Base-by-base conservation (phyloP, 2,329 filamentous ascomycete genomes). In the Plenodomus tracheiphilus region DNA sequence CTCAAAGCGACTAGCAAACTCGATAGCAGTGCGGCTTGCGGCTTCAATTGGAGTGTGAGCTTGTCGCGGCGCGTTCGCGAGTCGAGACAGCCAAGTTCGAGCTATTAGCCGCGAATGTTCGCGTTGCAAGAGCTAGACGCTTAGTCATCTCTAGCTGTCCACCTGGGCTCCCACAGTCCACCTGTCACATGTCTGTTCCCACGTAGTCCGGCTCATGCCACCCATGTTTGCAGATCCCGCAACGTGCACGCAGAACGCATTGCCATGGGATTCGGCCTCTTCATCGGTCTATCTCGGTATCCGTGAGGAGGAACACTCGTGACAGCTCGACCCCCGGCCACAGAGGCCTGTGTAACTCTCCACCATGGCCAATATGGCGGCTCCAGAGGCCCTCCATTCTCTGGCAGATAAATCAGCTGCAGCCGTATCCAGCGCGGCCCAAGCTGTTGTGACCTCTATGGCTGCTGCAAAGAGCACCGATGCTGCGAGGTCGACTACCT, bases 401-500 rank as follows among this genome's bases (percentile, higher is more conserved):
- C 47, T 53, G 19, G 43, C 40, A 36, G 36, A 53, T 11, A 47
- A 30, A 19, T 53, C 50, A 43, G 46, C 42, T 40, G 47, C 43
- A 41, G 47, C 56, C 39, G 51, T 53, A 18, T 39, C 56, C 25
- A 51, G 49, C 30, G 51, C 60, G 21, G 56, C 56, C 41, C 54
- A 54, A 36, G 64, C 59, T 18, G 16, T 63, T 5, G 53, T 58
- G 9, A 53, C 59, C 5, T 55, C 66, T 25, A 41, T 58, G 11
- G 49, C 60, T 35, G 54, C 63, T 21, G 45, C 62, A 34, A 58
- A 62, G 39, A 47, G 59, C 30, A 51, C 55, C 18, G 60, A 69
- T 13, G 48, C 47, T 16, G 45, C 60, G 3, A 56, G 63, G 7
- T 53, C 58, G 4, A 70, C 73, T 20, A 67, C 65, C 15, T 68